Conservation (phyloP, 202 grass and related monocot species). For the Zizania palustris region DNA sequence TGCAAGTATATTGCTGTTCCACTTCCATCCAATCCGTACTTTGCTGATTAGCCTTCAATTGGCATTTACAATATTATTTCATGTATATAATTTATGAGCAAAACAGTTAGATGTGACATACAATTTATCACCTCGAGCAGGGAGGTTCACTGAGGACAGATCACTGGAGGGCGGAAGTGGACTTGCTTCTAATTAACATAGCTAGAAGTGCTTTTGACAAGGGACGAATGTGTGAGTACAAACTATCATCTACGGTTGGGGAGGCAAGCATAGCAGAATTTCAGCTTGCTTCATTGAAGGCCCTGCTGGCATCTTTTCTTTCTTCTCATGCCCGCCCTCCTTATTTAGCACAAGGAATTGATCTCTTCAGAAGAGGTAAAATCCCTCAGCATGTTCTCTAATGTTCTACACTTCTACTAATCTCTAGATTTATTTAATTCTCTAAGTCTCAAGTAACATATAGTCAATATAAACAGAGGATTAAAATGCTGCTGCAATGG, state of each 20-base stretch:
- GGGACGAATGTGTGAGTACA: conserved; percentile 45
- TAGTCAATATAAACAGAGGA: conserved; percentile 20
- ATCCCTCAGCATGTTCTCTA: conserved; percentile 15
- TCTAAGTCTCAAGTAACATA: conserved; percentile 3
- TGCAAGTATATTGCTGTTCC: conserved; percentile 1
- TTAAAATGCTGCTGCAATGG: background rate
- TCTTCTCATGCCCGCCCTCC: conserved; percentile 62
- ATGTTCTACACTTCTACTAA: background rate
- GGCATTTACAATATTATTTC: background rate
- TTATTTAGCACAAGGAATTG: conserved; percentile 75
- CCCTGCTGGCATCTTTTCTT: conserved; percentile 81
- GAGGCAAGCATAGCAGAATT: conserved; percentile 57
- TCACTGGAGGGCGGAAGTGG: conserved; percentile 66
- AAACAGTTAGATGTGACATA: conserved; percentile 20
- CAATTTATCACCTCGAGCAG: conserved; percentile 49
- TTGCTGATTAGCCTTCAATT: background rate
- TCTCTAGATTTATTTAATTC: conserved; percentile 20
- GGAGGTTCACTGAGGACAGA: conserved; percentile 63
- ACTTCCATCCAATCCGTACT: conserved; percentile 5
- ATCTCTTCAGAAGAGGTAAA: conserved; percentile 81
- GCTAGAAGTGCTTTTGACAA: conserved; percentile 57
- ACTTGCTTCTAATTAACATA: conserved; percentile 72
- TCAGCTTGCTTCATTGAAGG: conserved; percentile 68
- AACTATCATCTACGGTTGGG: conserved; percentile 23
- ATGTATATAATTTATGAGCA: conserved; percentile 10